Conservation (phyloP, 306 rosid species). For the Elaeagnus macrophylla region DNA sequence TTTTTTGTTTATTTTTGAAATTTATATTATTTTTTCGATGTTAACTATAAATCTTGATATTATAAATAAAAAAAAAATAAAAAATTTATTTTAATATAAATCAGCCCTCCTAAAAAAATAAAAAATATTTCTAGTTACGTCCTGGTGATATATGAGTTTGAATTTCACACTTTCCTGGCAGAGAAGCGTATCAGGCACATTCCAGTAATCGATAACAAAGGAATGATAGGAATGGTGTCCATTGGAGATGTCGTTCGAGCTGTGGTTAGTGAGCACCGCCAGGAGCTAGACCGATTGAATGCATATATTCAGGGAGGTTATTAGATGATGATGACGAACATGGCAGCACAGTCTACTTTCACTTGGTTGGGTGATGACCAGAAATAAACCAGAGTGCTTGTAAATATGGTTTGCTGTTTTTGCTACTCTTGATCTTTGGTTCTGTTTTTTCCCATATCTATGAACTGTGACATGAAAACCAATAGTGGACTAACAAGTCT, state of each 20-base stretch:
- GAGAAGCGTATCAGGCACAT: conserved; percentile 98
- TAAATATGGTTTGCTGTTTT: conserved; percentile 33
- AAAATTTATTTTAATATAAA: too few species aligned
- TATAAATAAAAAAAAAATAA: too few species aligned
- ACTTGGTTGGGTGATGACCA: conserved; percentile 20
- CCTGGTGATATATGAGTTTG: conserved; percentile 3
- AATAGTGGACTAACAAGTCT: conserved; percentile 6
- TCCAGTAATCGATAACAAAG: conserved; percentile 61
- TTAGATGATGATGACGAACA: conserved; percentile 44
- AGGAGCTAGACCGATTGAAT: conserved; percentile 89
- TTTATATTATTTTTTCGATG: too few species aligned
- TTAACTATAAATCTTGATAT: too few species aligned
- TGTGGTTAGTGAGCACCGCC: conserved; percentile 88
- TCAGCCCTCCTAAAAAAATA: too few species aligned
- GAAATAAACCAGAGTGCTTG: conserved; percentile 50
- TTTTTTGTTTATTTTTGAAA: too few species aligned
- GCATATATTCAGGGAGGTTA: conserved; percentile 96
- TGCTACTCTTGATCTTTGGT: conserved; percentile 23
- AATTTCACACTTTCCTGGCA: conserved; percentile 20
- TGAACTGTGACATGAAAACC: conserved; percentile 2
- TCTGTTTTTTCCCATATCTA: conserved; percentile 12
- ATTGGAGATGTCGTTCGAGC: conserved; percentile 99
- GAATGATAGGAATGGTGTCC: conserved; percentile 96
- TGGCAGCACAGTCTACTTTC: conserved; percentile 17
- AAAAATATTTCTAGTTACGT: too few species aligned